These are phyloP conservation scores for Saccharomycopsis fibuligera DNA, from an alignment of 805 yeast genomes.

Conservation along the genomic window DNA sequence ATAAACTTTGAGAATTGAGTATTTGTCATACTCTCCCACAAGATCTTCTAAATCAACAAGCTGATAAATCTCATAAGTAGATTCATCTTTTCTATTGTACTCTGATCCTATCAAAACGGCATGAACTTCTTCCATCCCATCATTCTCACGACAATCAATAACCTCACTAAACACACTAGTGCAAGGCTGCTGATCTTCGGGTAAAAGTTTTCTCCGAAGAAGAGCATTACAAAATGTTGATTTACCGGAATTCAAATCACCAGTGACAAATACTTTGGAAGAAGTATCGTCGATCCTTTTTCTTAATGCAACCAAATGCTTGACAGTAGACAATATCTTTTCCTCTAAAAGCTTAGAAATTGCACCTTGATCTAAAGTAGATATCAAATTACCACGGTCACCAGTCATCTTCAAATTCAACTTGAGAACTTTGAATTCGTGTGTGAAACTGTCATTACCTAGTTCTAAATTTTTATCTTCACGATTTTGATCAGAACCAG, in stretches of 20 bases:
- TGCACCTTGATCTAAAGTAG: constrained; percentile 59
- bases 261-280: constrained; percentile 92
- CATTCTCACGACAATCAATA: constrained; percentile 71
- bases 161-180: constrained; percentile 96
- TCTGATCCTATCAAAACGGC: constrained; percentile 60
- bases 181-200: constrained; percentile 97
- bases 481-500: constrained; percentile 21
- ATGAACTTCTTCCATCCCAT: constrained; percentile 82
- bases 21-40: constrained; percentile 69
- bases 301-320: constrained; percentile 63
- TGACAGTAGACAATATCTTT: constrained; percentile 56
- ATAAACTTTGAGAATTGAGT: constrained; percentile 70
- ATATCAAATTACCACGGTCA: constrained; percentile 37
- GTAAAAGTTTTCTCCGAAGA: constrained; percentile 67
- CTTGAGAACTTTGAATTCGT: constrained; percentile 38
- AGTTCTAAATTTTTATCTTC: constrained; percentile 19
- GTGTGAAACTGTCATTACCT: constrained; percentile 4
- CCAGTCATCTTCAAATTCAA: constrained; percentile 52
- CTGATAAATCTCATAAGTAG: constrained; percentile 53
- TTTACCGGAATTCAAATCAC: constrained; percentile 95
- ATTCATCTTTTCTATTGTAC: constrained; percentile 51
- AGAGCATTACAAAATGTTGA: constrained; percentile 93
- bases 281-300: constrained; percentile 86
- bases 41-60: constrained; percentile 57
- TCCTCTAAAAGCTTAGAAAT: constrained; percentile 64